Evolutionary conservation across 1,284 basidiomycete species (phyloP).

Genomic region (Boletellus sp.): DNA sequence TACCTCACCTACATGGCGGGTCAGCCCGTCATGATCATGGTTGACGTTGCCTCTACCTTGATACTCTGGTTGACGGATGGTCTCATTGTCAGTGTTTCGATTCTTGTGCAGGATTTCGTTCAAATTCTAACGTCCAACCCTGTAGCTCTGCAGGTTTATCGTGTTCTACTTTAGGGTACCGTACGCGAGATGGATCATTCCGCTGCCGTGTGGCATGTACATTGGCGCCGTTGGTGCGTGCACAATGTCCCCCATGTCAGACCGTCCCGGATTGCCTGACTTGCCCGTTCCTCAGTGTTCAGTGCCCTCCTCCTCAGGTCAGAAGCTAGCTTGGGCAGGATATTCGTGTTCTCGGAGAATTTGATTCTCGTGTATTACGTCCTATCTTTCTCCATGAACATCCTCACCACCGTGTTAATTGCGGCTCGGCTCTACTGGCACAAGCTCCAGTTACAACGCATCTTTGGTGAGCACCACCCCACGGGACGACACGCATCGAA

Average conservation of each 20-base stretch:
- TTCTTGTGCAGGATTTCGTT: neutral
- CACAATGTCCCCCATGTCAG: neutral
- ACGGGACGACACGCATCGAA: too few species aligned
- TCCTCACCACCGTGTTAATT: conserved; percentile 38
- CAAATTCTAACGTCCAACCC: conserved; percentile 3
- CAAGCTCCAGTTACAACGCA: conserved; percentile 23
- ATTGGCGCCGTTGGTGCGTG: conserved; percentile 23
- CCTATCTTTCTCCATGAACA: conserved; percentile 37
- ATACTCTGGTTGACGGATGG: conserved; percentile 34
- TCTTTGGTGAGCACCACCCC: conserved; percentile 27
- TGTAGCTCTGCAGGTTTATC: conserved; percentile 28
- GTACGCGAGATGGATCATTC: conserved; percentile 29
- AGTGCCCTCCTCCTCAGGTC: conserved; percentile 19
- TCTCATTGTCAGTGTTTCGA: conserved; percentile 20
- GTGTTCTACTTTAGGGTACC: conserved; percentile 21
- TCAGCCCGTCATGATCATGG: conserved; percentile 27
- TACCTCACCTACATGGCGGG: conserved; percentile 21
- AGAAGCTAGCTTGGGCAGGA: conserved; percentile 17
- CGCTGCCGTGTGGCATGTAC: conserved; percentile 26
- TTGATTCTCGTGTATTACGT: conserved; percentile 29
- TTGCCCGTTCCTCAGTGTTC: conserved; percentile 10
- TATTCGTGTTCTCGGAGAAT: conserved; percentile 24
- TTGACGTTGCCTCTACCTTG: conserved; percentile 19
- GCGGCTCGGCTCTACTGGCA: conserved; percentile 34
- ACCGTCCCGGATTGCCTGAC: neutral